phyloP scores from a whole-genome alignment of 179 eudicot genomes.

The Camellia oleifera region DNA sequence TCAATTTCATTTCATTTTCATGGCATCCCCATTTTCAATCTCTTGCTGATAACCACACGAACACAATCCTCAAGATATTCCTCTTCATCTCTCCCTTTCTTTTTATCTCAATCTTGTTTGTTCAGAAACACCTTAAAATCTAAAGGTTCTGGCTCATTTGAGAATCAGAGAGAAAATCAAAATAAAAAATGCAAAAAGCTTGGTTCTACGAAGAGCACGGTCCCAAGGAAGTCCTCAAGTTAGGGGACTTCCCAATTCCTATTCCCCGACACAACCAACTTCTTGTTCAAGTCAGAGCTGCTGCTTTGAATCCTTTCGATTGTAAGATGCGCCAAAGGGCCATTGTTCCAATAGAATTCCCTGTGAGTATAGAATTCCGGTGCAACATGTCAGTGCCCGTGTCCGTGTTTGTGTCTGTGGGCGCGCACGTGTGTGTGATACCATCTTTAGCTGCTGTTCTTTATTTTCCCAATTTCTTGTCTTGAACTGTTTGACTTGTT shows the following conservation, averaged over 20 bases:
- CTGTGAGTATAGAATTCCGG: slow-evolving; percentile 27
- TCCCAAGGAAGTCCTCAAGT: slow-evolving; percentile 44
- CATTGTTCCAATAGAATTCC: slow-evolving; percentile 29
- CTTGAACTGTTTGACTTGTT: too few relatives aligned
- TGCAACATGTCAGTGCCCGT: too few relatives aligned
- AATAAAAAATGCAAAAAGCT: slow-evolving; percentile 48
- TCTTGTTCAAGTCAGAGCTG: slow-evolving; percentile 51
- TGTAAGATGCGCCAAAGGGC: slow-evolving; percentile 43
- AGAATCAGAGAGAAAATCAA: neutral
- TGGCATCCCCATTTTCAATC: neutral
- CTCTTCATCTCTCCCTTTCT: neutral
- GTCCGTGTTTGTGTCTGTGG: too few relatives aligned
- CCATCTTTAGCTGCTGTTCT: too few relatives aligned
- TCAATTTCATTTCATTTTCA: too few relatives aligned
- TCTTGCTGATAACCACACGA: too few relatives aligned
- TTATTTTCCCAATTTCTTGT: too few relatives aligned
- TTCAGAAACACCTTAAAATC: too few relatives aligned
- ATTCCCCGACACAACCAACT: slow-evolving; percentile 32
- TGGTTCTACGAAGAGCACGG: slow-evolving; percentile 56
- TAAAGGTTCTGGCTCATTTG: too few relatives aligned
- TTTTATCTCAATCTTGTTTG: neutral
- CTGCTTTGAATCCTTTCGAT: slow-evolving; percentile 57
- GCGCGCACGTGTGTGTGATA: too few relatives aligned
- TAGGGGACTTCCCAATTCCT: slow-evolving; percentile 37
- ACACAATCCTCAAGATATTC: neutral